Percentiles rank a stretch among this genome's conserved stretches.
phyloP scores from a whole-genome alignment of 1,284 basidiomycete genomes.

The Ustilago xerochloae region DNA sequence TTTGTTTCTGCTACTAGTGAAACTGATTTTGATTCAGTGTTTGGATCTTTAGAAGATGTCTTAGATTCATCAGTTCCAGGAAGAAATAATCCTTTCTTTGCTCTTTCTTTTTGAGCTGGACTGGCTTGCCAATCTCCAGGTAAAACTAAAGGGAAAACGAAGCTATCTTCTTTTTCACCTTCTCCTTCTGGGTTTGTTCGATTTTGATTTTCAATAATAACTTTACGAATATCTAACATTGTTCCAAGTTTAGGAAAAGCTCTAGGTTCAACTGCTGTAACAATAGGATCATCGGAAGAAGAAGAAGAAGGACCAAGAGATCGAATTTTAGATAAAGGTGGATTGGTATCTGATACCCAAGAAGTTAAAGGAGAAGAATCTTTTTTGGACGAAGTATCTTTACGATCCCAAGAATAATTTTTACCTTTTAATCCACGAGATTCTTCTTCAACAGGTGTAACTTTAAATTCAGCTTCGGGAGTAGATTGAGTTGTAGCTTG shows the following conservation, averaged over 20 bases:
- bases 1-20: neutral
- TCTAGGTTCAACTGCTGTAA: slow-evolving; percentile 54
- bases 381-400: slow-evolving; percentile 6
- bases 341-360: slow-evolving; percentile 41
- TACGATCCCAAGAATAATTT: slow-evolving; percentile 58
- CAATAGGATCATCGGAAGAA: slow-evolving; percentile 20
- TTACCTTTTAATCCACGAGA: slow-evolving; percentile 31
- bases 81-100: slow-evolving; percentile 18
- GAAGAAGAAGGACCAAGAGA: slow-evolving; percentile 25
- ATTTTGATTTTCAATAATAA: slow-evolving; percentile 23
- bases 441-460: slow-evolving; percentile 59
- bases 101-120: slow-evolving; percentile 40
- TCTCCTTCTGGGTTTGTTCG: neutral
- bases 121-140: slow-evolving; percentile 58
- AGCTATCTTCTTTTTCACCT: slow-evolving; percentile 33
- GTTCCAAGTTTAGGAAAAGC: slow-evolving; percentile 44
- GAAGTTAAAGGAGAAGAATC: slow-evolving; percentile 15
- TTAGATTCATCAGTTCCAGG: slow-evolving; percentile 20
- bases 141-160: slow-evolving; percentile 59
- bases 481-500: slow-evolving; percentile 15
- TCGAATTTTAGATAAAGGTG: slow-evolving; percentile 33
- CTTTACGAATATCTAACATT: slow-evolving; percentile 34
- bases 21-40: neutral
- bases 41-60: neutral
- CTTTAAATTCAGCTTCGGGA: slow-evolving; percentile 38